A percentile compares a stretch with the other conserved stretches of the same genome.
These are phyloP conservation scores for Coemansia sp. DNA, from an alignment of 192 early-diverging fungal genomes.

Conservation along the genomic window DNA sequence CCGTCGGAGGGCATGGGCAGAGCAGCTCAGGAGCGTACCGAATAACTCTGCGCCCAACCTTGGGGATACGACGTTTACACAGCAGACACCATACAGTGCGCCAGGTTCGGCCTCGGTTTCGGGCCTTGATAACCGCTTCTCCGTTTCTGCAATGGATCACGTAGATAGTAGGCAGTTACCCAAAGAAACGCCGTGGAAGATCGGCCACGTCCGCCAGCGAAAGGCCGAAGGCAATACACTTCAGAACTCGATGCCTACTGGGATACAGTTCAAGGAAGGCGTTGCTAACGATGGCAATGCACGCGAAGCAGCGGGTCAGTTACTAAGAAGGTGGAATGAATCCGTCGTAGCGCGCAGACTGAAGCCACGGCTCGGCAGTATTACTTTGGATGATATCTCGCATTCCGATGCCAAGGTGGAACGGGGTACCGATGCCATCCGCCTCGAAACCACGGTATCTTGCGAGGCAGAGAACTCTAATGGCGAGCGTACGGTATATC, in stretches of 20 bases:
- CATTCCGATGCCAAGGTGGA: conserved; percentile 34
- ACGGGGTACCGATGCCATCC: conserved; percentile 46
- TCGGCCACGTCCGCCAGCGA: conserved; percentile 53
- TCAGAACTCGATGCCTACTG: conserved; percentile 10
- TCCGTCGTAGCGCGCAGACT: conserved; percentile 44
- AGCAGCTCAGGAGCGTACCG: conserved; percentile 15
- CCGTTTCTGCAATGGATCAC: conserved; percentile 32
- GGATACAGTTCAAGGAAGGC: conserved; percentile 54
- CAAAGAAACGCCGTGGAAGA: conserved; percentile 50
- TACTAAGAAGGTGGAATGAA: conserved; percentile 51
- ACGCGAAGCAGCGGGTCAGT: conserved; percentile 49
- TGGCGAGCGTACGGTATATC: conserved; percentile 51
- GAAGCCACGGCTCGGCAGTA: conserved; percentile 16
- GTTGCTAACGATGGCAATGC: conserved; percentile 45
- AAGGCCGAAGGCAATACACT: conserved; percentile 8
- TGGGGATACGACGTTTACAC: background rate
- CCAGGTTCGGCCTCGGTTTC: conserved; percentile 1
- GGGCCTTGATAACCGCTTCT: conserved; percentile 11
- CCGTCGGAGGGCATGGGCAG: conserved; percentile 45
- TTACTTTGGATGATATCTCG: conserved; percentile 16
- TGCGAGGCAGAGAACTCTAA: conserved; percentile 52
- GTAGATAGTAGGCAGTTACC: conserved; percentile 53
- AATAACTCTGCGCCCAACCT: background rate
- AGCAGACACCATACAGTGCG: background rate
- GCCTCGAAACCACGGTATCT: conserved; percentile 51